Base-by-base conservation (phyloP, 768 basidiomycete genomes). In the Lentinula sp. region DNA sequence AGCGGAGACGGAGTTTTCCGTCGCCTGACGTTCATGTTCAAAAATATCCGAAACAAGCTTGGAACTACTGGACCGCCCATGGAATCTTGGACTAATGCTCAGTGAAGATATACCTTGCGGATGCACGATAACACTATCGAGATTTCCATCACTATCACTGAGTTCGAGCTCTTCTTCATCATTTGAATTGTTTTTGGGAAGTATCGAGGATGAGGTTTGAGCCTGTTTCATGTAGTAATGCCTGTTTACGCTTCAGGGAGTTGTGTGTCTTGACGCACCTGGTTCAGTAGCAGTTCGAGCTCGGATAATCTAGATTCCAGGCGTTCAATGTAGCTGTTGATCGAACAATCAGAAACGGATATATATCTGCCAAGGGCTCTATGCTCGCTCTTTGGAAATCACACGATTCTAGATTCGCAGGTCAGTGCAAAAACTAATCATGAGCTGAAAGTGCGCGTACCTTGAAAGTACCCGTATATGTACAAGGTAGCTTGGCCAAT, bases 81-180 rank as follows among this genome's bases (percentile, higher is more conserved):
- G 55, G 16, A 56, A 56, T 51, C 50, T 51, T 4, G 55, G 55
- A 43, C 37, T 56, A 5, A 56, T 16, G 39, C 23, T 43, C 5
- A 56, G 55, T 11, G 55, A 42, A 13, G 55, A 56, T 10, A 56
- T 42, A 15, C 42, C 40, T 31, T 56, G 55, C 15, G 43, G 55
- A 42, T 43, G 37, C 7, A 43, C 28, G 9, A 21, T 28, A n/a
- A 43, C 23, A 16, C 23, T 6, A 32, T 56, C 55, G 23, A 55
- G 40, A 40, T 39, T 35, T 39, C 28, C 53, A 31, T 56, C 55
- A n/a, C 23, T 45, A 31, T 40, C 37, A 28, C 31, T 31, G 10
- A 56, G 55, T 42, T 56, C 55, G n/a, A 56, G 55, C 31, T 56
- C 55, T 21, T 56, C 55, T 56, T 21, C 32, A 39, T 23, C 55